Base-by-base conservation (phyloP, 345 rosid genomes). In the Turnera subulata region DNA sequence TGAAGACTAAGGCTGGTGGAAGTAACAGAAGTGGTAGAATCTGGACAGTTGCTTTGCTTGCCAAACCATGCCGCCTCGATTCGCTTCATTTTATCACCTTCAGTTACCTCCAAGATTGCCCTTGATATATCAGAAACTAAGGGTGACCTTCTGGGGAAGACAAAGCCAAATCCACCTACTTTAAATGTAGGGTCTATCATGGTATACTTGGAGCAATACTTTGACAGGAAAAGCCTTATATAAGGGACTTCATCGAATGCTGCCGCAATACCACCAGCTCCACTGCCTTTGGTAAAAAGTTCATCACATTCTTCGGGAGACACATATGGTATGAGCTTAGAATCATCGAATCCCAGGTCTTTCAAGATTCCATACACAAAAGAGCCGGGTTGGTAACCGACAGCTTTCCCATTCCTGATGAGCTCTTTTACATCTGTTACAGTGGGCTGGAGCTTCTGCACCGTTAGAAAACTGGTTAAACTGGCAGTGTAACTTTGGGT, bases 401-500 rank as follows among this genome's bases (percentile, higher is more conserved):
- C 80, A 5, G 0, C 33, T 1, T 73, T 78, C 43, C 73, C 73
- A 37, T 18, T 73, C 42, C 15, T 72, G 1, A 79, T 50, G 45
- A 88, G 81, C 43, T 67, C 68, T 0, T 56, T 23, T 20, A 82
- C 69, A 35, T 76, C 79, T 0, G 72, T 74, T 17, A 68, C 59
- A 0, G 77, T 68, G 0, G 97, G 97, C 18, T 63, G 18, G 2
- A 82, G 65, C 24, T 73, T 69, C 0, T 83, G 76, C 2, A 83
- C 73, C 0, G 88, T 83, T 2, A 90, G 50, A 5, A 77, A 64
- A 0, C 91, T 80, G 0, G 85, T 60, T 13, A 86, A 74, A 55
- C 76, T 82, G 11, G 90, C 92, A 0, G 90, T 78, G 65, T 85
- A 88, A 19, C 89, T 79, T 42, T 83, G 86, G 0, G 77, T 75